Percentiles rank a stretch among this genome's conserved stretches.
Conservation (phyloP, 352 stramenopile genomes). For the Globisporangium spiculum region DNA sequence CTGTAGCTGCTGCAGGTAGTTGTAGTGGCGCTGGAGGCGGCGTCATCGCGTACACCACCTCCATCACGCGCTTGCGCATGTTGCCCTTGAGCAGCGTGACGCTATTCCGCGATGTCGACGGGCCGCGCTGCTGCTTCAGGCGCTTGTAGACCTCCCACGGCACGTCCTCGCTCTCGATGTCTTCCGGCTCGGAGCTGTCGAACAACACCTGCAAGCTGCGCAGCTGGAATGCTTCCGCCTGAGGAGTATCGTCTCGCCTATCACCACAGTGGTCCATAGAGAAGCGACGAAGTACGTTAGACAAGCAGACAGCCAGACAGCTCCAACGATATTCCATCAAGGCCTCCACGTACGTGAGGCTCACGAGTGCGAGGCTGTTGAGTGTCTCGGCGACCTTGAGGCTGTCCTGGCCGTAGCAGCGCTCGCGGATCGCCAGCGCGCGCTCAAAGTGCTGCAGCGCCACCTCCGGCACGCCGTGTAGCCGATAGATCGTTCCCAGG, state of each 20-base stretch:
- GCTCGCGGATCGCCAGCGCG: conserved; percentile 41
- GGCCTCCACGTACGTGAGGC: conserved; percentile 31
- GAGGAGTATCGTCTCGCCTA: conserved; percentile 34
- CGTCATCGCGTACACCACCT: conserved; percentile 24
- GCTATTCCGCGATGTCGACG: conserved; percentile 56
- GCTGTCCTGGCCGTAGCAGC: conserved; percentile 50
- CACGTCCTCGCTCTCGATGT: conserved; percentile 74
- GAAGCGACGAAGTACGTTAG: not conserved
- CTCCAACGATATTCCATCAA: not conserved
- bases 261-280: not conserved
- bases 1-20: not conserved
- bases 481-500: conserved; percentile 66
- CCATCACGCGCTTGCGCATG: conserved; percentile 54
- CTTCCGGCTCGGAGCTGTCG: conserved; percentile 52
- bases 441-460: conserved; percentile 60
- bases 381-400: conserved; percentile 75
- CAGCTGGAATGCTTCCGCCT: conserved; percentile 47
- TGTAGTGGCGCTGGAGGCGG: not conserved
- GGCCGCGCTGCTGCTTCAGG: conserved; percentile 59
- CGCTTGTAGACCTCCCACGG: conserved; percentile 82
- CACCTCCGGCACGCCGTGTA: conserved; percentile 46
- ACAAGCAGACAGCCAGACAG: not conserved
- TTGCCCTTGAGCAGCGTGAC: conserved; percentile 60
- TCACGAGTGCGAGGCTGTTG: conserved; percentile 68
- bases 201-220: conserved; percentile 56